phyloP scores from a whole-genome alignment of 768 basidiomycete genomes.

The Trametes coccinea region DNA sequence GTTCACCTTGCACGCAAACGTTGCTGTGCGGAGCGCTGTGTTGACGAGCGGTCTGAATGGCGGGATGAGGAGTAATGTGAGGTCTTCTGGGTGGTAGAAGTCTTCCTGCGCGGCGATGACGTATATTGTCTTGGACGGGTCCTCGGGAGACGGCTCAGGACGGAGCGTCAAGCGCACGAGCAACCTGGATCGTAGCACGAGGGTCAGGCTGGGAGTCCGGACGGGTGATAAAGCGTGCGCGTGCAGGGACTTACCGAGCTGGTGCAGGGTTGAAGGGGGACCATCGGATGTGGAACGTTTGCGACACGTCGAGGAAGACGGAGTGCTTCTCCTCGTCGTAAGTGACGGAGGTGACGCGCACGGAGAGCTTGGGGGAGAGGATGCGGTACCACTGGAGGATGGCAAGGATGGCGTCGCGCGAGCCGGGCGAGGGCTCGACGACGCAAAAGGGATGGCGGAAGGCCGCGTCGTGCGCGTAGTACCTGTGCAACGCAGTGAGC shows the following conservation, averaged over 20 bases:
- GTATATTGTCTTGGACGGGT: slow-evolving; percentile 39
- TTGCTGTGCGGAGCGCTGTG: slow-evolving; percentile 31
- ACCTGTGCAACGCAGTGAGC: slow-evolving; percentile 31
- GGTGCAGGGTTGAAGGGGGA: slow-evolving; percentile 46
- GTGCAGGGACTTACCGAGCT: slow-evolving; percentile 41
- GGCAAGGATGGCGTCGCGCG: slow-evolving; percentile 54
- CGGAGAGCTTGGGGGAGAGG: slow-evolving; percentile 52
- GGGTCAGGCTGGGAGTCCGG: background rate
- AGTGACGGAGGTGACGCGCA: slow-evolving; percentile 45
- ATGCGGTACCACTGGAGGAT: slow-evolving; percentile 71
- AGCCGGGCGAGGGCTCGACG: slow-evolving; percentile 47
- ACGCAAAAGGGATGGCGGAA: slow-evolving; percentile 62
- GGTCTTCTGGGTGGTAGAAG: slow-evolving; percentile 57
- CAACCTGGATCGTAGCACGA: slow-evolving; percentile 35
- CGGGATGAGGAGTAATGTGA: slow-evolving; percentile 45
- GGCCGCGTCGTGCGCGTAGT: slow-evolving; percentile 54
- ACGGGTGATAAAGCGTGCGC: background rate
- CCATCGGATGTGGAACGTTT: slow-evolving; percentile 54
- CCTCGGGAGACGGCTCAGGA: slow-evolving; percentile 5
- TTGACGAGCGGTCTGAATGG: slow-evolving; percentile 41
- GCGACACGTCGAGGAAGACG: slow-evolving; percentile 52
- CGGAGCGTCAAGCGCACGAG: slow-evolving; percentile 53
- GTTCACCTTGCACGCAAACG: slow-evolving; percentile 24
- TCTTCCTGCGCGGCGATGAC: slow-evolving; percentile 60
- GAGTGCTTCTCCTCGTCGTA: slow-evolving; percentile 45